Evolutionary conservation across 2,329 filamentous ascomycete species (phyloP).

Genomic region (Aspergillus sp.): DNA sequence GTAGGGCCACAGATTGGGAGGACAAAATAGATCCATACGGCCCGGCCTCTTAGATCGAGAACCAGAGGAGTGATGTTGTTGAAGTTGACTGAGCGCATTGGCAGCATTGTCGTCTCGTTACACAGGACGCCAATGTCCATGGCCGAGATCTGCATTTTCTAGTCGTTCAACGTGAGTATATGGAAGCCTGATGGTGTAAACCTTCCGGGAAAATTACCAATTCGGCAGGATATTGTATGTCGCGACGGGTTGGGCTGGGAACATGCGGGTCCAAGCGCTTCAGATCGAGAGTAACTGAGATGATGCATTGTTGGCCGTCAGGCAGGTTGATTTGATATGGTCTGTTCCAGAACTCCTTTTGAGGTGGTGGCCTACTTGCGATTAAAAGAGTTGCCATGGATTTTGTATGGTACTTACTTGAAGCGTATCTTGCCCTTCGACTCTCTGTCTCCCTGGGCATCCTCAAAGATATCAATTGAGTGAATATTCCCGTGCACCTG

Average conservation of each 20-base stretch:
- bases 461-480: conserved; percentile 56
- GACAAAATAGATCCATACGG: conserved; percentile 47
- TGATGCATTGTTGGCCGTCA: conserved; percentile 15
- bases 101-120: conserved; percentile 55
- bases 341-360: conserved; percentile 49
- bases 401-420: conserved; percentile 30
- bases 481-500: conserved; percentile 51
- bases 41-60: conserved; percentile 44
- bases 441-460: conserved; percentile 36
- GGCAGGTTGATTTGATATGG: conserved; percentile 28
- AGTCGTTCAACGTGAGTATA: background rate
- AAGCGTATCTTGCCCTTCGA: conserved; percentile 54
- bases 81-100: conserved; percentile 50
- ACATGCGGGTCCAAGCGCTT: conserved; percentile 19
- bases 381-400: background rate
- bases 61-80: conserved; percentile 30
- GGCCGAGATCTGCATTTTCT: conserved; percentile 44
- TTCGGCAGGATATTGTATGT: conserved; percentile 32
- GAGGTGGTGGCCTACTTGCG: conserved; percentile 49
- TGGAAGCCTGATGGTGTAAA: background rate
- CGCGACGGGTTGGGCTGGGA: conserved; percentile 33
- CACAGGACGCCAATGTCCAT: conserved; percentile 64
- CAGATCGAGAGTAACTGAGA: conserved; percentile 25
- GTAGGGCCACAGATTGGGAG: conserved; percentile 26
- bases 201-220: conserved; percentile 28